These are phyloP conservation scores for Penicillium macrosclerotiorum DNA, from an alignment of 495 filamentous ascomycete genomes.

Conservation along the genomic window DNA sequence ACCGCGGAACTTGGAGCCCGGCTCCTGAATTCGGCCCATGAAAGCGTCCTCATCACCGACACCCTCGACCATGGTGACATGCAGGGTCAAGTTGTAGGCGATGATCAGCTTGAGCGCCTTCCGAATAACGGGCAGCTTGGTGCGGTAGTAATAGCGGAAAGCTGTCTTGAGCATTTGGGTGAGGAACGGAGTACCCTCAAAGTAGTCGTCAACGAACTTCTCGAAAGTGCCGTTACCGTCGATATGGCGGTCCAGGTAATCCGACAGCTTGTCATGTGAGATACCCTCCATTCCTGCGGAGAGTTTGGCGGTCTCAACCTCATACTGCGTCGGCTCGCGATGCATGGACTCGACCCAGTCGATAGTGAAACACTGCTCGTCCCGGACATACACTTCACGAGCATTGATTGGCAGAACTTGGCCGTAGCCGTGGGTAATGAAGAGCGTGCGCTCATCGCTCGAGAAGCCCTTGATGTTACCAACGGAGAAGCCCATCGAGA, in stretches of 20 bases:
- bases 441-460: conserved; percentile 71
- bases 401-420: conserved; percentile 84
- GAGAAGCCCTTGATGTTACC: conserved; percentile 93
- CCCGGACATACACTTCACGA: conserved; percentile 84
- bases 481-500: conserved; percentile 79
- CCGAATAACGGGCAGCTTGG: conserved; percentile 78
- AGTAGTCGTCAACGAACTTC: conserved; percentile 89
- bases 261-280: conserved; percentile 68
- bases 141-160: conserved; percentile 81
- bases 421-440: conserved; percentile 87
- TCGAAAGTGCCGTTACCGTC: conserved; percentile 76
- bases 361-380: conserved; percentile 86
- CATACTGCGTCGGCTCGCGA: conserved; percentile 70
- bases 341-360: conserved; percentile 84
- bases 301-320: conserved; percentile 78
- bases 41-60: conserved; percentile 74
- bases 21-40: conserved; percentile 75
- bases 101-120: conserved; percentile 89
- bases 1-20: conserved; percentile 75
- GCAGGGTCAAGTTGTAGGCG: conserved; percentile 87
- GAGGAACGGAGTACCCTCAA: conserved; percentile 88
- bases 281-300: conserved; percentile 84
- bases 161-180: conserved; percentile 93
- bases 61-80: conserved; percentile 89
- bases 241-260: conserved; percentile 90